Conservation (phyloP, 2,329 filamentous ascomycete genomes). For the Coleophoma crateriformis region DNA sequence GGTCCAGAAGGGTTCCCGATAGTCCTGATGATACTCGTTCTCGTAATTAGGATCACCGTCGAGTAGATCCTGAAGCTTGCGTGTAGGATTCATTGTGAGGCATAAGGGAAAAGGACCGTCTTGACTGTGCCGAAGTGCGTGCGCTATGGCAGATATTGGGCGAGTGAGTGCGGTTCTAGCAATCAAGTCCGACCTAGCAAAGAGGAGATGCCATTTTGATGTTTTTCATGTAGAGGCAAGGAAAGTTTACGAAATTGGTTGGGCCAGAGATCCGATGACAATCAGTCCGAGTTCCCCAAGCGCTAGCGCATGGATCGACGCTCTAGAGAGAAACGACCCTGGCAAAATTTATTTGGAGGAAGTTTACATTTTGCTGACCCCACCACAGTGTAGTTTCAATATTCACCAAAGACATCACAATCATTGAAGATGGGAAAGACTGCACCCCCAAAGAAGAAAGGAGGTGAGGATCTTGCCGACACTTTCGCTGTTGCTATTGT, state of each 20-base stretch:
- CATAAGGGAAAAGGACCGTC: constrained; percentile 10
- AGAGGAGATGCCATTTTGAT: no score
- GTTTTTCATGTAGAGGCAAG: no score
- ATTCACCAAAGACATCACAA: no score
- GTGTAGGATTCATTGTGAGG: constrained; percentile 24
- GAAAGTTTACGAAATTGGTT: no score
- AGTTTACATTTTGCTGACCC: constrained; percentile 4
- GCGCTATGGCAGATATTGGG: not conserved
- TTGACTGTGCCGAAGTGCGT: not conserved
- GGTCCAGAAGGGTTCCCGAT: constrained; percentile 12
- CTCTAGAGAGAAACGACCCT: no score
- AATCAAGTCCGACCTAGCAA: no score
- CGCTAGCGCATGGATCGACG: no score
- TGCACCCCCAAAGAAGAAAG: constrained; percentile 24
- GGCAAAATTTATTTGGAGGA: constrained; percentile 4
- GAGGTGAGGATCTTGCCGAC: constrained; percentile 11
- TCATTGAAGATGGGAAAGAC: constrained; percentile 24
- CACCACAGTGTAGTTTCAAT: no score
- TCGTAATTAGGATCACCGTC: constrained; percentile 19
- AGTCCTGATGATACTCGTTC: constrained; percentile 26
- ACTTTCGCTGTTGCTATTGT: not conserved
- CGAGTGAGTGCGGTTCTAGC: no score
- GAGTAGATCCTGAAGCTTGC: constrained; percentile 17
- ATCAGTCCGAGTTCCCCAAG: no score
- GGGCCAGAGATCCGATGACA: no score